Base-by-base conservation (phyloP, 2,329 filamentous ascomycete genomes). In the Nigrograna mackinnonii region DNA sequence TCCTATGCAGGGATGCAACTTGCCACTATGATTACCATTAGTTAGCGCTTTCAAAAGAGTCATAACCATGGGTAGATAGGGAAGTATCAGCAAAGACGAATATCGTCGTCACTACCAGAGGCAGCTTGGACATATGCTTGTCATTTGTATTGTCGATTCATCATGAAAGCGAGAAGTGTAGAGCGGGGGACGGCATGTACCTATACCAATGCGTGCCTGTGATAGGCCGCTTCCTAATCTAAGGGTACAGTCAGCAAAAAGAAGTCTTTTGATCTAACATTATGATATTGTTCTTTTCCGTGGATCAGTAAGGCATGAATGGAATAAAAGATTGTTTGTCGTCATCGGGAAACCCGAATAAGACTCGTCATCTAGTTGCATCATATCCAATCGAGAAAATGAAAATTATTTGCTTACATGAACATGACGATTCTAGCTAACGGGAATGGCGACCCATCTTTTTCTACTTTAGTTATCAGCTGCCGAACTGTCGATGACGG, bases 71-170 rank as follows among this genome's bases (percentile, higher is more conserved):
- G 30, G 17, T 6, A 28, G 37, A 24, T 12, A 34, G 24, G 43
- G 19, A 39, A 49, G 39, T 43, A 50, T 70, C 67, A 70, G 66
- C 44, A 47, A 44, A 58, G 64, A 69, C 66, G 52, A 55, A 54
- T 64, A 50, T 69, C 66, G 67, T 82, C 79, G 66, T 78, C 71
- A 64, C 64, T 57, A 37, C 57, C 33, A 36, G n/a, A 41, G 45
- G 57, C 75, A 79, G 83, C 90, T 95, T 85, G 80, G 90, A 95
- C 89, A 95, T 95, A 95, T 95, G 89, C 89, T 95, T 95, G 90
- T 95, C 89, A 83, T 84, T 86, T 71, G 77, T 80, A 79, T 76
- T 78, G 86, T 90, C 82, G 72, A 78, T 80, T 94, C 89, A 94
- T 94, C 89, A 94, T 83, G 19, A 22, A 50, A 47, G 19, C 13